Percentiles rank a stretch among this genome's conserved stretches.
These are phyloP conservation scores for Nyssa sinensis DNA, from an alignment of 148 eudicot genomes.

Conservation along the genomic window DNA sequence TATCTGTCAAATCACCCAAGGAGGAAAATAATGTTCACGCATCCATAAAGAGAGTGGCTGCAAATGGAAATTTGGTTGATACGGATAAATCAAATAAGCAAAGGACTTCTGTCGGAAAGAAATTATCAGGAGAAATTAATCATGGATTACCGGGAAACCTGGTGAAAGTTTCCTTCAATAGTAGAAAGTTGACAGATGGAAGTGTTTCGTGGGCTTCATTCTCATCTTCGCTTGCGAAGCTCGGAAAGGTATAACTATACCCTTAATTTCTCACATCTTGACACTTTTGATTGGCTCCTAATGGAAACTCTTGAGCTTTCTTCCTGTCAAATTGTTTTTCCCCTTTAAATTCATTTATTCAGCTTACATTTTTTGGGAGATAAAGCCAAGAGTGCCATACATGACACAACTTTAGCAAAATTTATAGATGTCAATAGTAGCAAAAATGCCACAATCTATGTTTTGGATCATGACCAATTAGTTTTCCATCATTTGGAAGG, in stretches of 20 bases:
- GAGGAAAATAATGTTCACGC: slow-evolving; percentile 41
- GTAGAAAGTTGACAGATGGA: slow-evolving; percentile 59
- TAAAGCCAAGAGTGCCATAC: too few species aligned
- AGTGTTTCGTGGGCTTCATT: slow-evolving; percentile 74
- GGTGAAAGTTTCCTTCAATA: slow-evolving; percentile 62
- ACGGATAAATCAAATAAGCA: slow-evolving; percentile 41
- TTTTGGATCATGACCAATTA: too few species aligned
- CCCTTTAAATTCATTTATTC: neutral
- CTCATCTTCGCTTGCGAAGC: slow-evolving; percentile 73
- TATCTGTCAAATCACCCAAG: slow-evolving; percentile 36
- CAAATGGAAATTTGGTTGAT: slow-evolving; percentile 45
- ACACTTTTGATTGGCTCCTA: neutral
- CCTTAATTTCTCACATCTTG: neutral
- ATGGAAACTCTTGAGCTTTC: neutral
- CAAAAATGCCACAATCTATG: too few species aligned
- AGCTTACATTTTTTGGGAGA: too few species aligned
- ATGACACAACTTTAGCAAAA: too few species aligned
- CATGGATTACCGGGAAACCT: slow-evolving; percentile 61
- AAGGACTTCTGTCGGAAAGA: slow-evolving; percentile 49
- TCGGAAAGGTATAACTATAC: slow-evolving; percentile 66
- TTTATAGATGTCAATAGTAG: too few species aligned
- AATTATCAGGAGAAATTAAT: slow-evolving; percentile 41
- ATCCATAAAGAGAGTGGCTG: slow-evolving; percentile 32
- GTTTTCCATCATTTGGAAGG: too few species aligned
- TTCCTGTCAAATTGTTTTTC: neutral